These are phyloP conservation scores for Plasmopara muralis DNA, from an alignment of 352 stramenopile species.

Conservation along the genomic window DNA sequence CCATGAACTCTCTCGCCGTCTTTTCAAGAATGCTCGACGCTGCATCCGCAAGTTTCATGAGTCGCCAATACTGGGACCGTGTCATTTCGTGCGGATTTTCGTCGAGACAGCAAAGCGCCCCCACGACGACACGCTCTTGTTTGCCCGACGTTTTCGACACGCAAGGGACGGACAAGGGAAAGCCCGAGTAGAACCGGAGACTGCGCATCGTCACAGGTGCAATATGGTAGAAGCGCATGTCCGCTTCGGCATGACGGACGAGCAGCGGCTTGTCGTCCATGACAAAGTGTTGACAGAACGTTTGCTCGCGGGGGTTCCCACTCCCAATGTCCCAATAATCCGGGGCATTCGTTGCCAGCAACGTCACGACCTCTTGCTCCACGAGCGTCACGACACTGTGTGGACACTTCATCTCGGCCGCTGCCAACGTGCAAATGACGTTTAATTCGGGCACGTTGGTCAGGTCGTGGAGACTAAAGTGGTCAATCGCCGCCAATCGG, in stretches of 20 bases:
- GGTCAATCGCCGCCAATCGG: slow-evolving; percentile 22
- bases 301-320: slow-evolving; percentile 27
- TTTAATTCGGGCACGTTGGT: slow-evolving; percentile 23
- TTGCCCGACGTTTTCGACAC: slow-evolving; percentile 2
- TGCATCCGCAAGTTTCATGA: slow-evolving; percentile 27
- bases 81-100: slow-evolving; percentile 23
- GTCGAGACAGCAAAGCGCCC: slow-evolving; percentile 32
- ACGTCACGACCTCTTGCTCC: slow-evolving; percentile 20
- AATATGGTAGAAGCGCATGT: slow-evolving; percentile 35
- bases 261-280: slow-evolving; percentile 34
- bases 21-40: slow-evolving; percentile 23
- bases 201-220: slow-evolving; percentile 17
- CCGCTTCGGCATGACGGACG: slow-evolving; percentile 30
- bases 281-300: slow-evolving; percentile 38
- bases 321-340: slow-evolving; percentile 25
- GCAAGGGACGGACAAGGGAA: slow-evolving; percentile 19
- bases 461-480: slow-evolving; percentile 17
- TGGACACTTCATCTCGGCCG: slow-evolving; percentile 22
- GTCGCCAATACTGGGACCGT: slow-evolving; percentile 30
- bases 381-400: slow-evolving; percentile 30
- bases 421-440: slow-evolving; percentile 28
- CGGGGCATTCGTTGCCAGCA: slow-evolving; percentile 24
- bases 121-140: slow-evolving; percentile 18
- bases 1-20: slow-evolving; percentile 13
- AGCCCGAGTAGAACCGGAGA: slow-evolving; percentile 32